Base-by-base conservation (phyloP, 805 yeast genomes). In the Metschnikowia peoriensis region DNA sequence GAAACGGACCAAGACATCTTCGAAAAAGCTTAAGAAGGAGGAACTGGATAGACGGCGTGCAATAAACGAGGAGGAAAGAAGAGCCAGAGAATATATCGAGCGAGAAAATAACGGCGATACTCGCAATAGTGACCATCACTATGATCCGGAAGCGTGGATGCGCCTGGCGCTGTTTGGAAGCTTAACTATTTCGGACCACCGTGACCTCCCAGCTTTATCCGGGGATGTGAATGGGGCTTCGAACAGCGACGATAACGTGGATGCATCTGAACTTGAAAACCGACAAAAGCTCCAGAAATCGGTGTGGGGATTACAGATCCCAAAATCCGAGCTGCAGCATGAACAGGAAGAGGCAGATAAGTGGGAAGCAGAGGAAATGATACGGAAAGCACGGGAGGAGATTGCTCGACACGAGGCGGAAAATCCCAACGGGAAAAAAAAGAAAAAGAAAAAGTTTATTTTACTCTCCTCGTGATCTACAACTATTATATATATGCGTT, bases 251-350 rank as follows among this genome's bases (percentile, higher is more conserved):
- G 55, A 52, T 22, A 44, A 60, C 17, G 47, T 28, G 1, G 46
- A 49, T 35, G 52, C 15, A n/a, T 10, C 54, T 1, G 54, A 55
- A 4, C 55, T 47, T 4, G 57, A 51, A 15, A 28, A 9, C 12
- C 46, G 49, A 14, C 39, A 42, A 1, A 49, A 39, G 39, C 45
- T 46, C 39, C 46, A 46, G 41, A 49, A 51, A 62, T 85, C 94
- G 0, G 83, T 88, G 2, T 88, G 96, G 96, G 96, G 96, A 0
- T 88, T 94, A 0, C 73, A 69, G 49, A 80, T 83, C 2, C 79
- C 78, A 5, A 73, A 69, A 49, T 59, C 70, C 0, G 77, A 68
- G 68, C 34, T 67, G 66, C 11, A 70, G 56, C 69, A 67, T 4
- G 69, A 69, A 22, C 22, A 22, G 2, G 66, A 61, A 2, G 66